Conservation (phyloP, 2,329 filamentous ascomycete genomes). For the Rhytidhysteron rufulum region DNA sequence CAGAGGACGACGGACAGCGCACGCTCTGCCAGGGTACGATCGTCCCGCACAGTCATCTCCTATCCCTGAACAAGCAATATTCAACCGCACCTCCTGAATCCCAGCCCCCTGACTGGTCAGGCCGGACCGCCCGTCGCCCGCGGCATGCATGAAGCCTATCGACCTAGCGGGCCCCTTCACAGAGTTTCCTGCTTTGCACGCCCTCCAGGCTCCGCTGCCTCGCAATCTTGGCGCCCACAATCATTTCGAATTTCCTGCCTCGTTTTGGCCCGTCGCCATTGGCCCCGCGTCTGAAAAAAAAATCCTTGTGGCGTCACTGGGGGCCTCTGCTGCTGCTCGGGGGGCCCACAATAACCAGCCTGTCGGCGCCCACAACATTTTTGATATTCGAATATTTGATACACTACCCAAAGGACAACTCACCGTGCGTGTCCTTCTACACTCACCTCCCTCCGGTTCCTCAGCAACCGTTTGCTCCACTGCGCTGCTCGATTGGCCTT, state of each 20-base stretch:
- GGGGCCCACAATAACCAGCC: conserved; percentile 5
- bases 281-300: too few relatives aligned
- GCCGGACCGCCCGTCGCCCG: conserved; percentile 28
- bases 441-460: conserved; percentile 26
- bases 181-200: too few relatives aligned
- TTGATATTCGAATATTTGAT: conserved; percentile 18
- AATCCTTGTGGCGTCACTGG: conserved; percentile 20
- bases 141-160: conserved; percentile 27
- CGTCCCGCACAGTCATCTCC: conserved; percentile 21
- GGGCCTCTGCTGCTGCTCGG: conserved; percentile 1
- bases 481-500: conserved; percentile 9
- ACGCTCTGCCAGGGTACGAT: conserved; percentile 25
- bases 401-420: conserved; percentile 33
- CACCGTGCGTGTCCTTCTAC: conserved; percentile 31
- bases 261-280: conserved; percentile 20
- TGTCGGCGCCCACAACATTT: conserved; percentile 28
- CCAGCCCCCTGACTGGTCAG: conserved; percentile 23
- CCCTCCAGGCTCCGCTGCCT: conserved; percentile 23
- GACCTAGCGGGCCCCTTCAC: conserved; percentile 11
- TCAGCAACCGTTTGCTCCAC: conserved; percentile 26
- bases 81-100: conserved; percentile 17
- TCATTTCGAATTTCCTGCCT: conserved; percentile 29
- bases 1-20: conserved; percentile 28
- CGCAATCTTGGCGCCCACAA: conserved; percentile 28
- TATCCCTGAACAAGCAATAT: conserved; percentile 23